Evolutionary conservation across 2,329 filamentous ascomycete species (phyloP), one percentile per base, ranked within the genome.

Genomic region (Apiospora pterosperma): DNA sequence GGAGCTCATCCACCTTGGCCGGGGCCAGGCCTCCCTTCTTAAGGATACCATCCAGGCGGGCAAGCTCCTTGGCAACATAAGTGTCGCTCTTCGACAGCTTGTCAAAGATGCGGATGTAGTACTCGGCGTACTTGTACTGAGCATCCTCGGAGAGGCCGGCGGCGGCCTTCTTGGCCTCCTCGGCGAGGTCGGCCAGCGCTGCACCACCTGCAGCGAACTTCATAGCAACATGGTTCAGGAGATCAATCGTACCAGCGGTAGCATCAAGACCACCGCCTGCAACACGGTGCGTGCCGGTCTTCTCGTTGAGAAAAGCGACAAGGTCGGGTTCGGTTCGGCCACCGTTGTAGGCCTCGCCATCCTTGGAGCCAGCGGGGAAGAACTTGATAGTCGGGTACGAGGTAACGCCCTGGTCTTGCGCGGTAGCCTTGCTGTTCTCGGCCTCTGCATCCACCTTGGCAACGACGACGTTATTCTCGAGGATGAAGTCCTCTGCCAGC

Each of bases 301-400:
- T 92, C 72, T 89, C 84, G 84, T 99, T 99, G 79, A 99, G 76
- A 82, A 91, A 99, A 5, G 85, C 78, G 70, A 98, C 78, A 48
- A 99, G 83, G 69, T 89, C 91, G 59, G 86, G 83, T 83, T 97
- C 93, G 61, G 83, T 82, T 70, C 96, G 94, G 67, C 86, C 92
- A 67, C 91, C 90, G 63, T 84, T 81, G 85, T 97, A 99, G 58
- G 83, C 76, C 72, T 90, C 85, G 58, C 88, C 78, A 74, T 91
- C 88, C 68, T 86, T 91, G 75, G 89, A 92, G 71, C 93, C 94
- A 77, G 91, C 91, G 71, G 93, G 87, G 87, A 97, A 99, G 87
- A 90, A 99, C 83, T 97, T 97, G 84, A 99, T 97, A 68, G 96
- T 99, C 61, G 96, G 96, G 85, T 96, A 99, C 39, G 91, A 92